These are phyloP conservation scores for Xylariaceae sp. DNA, from an alignment of 2,329 filamentous ascomycete genomes.

Conservation along the genomic window DNA sequence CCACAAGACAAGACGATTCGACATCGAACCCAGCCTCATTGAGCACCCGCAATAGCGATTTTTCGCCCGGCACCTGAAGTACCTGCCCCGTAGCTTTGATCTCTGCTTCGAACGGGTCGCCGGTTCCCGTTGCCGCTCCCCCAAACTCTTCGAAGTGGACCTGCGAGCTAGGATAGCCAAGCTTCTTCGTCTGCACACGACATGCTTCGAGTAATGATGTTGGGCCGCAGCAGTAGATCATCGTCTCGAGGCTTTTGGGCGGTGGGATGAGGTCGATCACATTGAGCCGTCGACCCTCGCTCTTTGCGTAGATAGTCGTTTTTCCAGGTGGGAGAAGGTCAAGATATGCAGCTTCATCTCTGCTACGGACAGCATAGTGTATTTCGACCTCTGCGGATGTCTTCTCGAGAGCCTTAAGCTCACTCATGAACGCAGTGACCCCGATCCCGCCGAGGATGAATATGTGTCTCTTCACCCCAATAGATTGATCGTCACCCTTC, in stretches of 20 bases:
- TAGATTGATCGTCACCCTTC: constrained; percentile 7
- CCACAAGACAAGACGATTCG: constrained; percentile 37
- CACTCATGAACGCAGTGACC: constrained; percentile 35
- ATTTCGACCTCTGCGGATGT: constrained; percentile 28
- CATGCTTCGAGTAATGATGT: constrained; percentile 29
- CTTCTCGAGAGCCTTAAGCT: constrained; percentile 26
- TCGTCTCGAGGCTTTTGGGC: constrained; percentile 25
- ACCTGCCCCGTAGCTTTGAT: constrained; percentile 30
- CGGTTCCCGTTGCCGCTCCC: constrained; percentile 30
- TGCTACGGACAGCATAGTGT: constrained; percentile 36
- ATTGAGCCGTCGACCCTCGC: constrained; percentile 29
- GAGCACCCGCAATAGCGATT: constrained; percentile 37
- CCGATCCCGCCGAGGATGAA: constrained; percentile 38
- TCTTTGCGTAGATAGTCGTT: constrained; percentile 33
- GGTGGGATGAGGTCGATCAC: constrained; percentile 43
- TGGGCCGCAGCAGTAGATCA: constrained; percentile 40
- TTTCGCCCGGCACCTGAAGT: constrained; percentile 32
- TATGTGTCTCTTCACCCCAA: constrained; percentile 27
- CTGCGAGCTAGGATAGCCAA: constrained; percentile 31
- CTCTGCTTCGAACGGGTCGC: constrained; percentile 37
- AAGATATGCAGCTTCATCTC: constrained; percentile 34
- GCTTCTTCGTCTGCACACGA: constrained; percentile 18
- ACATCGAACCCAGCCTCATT: constrained; percentile 39
- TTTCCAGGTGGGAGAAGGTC: constrained; percentile 26
- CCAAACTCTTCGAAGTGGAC: constrained; percentile 37